These are phyloP conservation scores for Thelephora ganbajun DNA, from an alignment of 768 basidiomycete species.

Conservation along the genomic window DNA sequence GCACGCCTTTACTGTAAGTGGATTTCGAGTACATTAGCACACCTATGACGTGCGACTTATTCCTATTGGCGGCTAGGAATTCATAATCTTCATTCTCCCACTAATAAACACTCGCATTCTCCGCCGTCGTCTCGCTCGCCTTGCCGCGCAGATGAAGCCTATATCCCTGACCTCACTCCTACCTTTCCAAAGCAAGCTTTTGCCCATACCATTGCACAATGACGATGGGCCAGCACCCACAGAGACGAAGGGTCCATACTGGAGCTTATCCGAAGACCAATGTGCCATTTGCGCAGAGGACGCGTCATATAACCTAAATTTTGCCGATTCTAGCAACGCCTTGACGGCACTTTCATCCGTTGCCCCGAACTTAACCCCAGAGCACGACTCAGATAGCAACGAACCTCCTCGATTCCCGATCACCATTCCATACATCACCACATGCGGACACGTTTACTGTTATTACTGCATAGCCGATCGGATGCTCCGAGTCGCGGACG, in stretches of 20 bases:
- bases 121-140: conserved; percentile 37
- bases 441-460: conserved; percentile 82
- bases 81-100: conserved; percentile 84
- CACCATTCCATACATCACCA: conserved; percentile 69
- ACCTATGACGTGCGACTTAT: background rate
- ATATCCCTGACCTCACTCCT: background rate
- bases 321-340: conserved; percentile 37
- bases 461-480: conserved; percentile 85
- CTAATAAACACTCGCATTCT: conserved; percentile 59
- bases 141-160: conserved; percentile 15
- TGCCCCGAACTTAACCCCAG: conserved; percentile 9
- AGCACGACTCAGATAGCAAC: conserved; percentile 13
- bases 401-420: conserved; percentile 51
- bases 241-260: conserved; percentile 43
- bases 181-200: background rate
- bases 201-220: background rate
- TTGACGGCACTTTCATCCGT: conserved; percentile 20
- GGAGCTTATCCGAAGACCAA: conserved; percentile 52
- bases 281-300: conserved; percentile 88
- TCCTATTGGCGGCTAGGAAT: conserved; percentile 48
- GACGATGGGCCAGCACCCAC: conserved; percentile 1
- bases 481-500: conserved; percentile 61
- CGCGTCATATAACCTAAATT: conserved; percentile 44
- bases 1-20: conserved; percentile 89
- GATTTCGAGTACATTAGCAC: background rate